phyloP scores from a whole-genome alignment of 345 rosid species.

The Eucalyptus brandiana region DNA sequence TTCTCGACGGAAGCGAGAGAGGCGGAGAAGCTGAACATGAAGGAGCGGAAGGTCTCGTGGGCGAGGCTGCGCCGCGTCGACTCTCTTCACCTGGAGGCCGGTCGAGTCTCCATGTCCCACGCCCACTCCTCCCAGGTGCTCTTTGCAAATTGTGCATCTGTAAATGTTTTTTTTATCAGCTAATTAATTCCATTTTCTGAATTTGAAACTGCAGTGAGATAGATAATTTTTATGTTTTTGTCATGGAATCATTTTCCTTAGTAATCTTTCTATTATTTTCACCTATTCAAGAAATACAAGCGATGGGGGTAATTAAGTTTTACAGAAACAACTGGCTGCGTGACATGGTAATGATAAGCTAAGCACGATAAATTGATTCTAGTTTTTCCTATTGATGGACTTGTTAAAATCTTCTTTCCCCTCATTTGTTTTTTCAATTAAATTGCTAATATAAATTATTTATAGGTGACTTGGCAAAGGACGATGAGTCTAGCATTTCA shows the following conservation, averaged over 20 bases:
- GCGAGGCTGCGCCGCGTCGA: conserved; percentile 53
- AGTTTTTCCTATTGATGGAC: background rate
- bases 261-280: background rate
- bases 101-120: conserved; percentile 16
- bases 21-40: conserved; percentile 1
- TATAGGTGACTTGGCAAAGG: conserved; percentile 30
- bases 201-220: background rate
- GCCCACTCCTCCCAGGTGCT: conserved; percentile 2
- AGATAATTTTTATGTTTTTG: background rate
- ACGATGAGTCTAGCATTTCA: conserved; percentile 64
- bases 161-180: background rate
- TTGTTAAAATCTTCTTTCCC: no score
- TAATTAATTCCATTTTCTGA: background rate
- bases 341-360: background rate
- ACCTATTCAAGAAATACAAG: background rate
- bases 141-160: background rate
- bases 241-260: background rate
- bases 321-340: background rate
- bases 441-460: background rate
- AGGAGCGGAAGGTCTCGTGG: conserved; percentile 59
- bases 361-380: background rate
- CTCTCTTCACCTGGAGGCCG: conserved; percentile 71
- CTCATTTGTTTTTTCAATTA: background rate
- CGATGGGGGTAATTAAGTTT: background rate
- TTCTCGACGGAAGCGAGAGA: conserved; percentile 18